These are phyloP conservation scores for Pelargonium exstipulatum DNA, from an alignment of 441 rosid species.

Conservation along the genomic window DNA sequence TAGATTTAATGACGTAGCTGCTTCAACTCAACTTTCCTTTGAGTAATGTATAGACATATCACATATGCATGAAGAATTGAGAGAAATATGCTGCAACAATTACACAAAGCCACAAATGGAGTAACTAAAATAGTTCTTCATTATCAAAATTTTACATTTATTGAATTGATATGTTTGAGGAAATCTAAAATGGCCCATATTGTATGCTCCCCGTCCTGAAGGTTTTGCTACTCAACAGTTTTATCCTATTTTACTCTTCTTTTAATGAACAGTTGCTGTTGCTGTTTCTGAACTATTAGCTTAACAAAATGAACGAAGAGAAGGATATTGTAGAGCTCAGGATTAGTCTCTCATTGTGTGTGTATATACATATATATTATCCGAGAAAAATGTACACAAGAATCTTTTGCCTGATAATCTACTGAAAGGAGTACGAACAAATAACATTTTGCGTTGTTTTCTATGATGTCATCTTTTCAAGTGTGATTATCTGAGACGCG, in stretches of 20 bases:
- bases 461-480: neutral
- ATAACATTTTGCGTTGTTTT: neutral
- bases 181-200: neutral
- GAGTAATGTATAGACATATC: neutral
- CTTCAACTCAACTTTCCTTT: neutral
- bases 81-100: neutral
- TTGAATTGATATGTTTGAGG: neutral
- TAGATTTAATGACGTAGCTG: neutral
- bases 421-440: neutral
- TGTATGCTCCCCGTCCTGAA: neutral
- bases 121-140: no score
- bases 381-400: no score
- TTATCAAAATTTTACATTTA: neutral
- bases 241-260: neutral
- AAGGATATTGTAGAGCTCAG: neutral
- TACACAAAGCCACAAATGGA: neutral
- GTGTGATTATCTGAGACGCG: slow-evolving; percentile 4
- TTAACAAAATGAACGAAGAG: neutral
- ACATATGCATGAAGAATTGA: neutral
- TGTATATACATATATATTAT: no score
- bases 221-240: neutral
- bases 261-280: neutral
- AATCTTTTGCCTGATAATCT: neutral
- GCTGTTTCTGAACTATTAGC: neutral
- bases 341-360: neutral